Base-by-base conservation (phyloP, 768 basidiomycete species). In the Clitopilus hobsonii region DNA sequence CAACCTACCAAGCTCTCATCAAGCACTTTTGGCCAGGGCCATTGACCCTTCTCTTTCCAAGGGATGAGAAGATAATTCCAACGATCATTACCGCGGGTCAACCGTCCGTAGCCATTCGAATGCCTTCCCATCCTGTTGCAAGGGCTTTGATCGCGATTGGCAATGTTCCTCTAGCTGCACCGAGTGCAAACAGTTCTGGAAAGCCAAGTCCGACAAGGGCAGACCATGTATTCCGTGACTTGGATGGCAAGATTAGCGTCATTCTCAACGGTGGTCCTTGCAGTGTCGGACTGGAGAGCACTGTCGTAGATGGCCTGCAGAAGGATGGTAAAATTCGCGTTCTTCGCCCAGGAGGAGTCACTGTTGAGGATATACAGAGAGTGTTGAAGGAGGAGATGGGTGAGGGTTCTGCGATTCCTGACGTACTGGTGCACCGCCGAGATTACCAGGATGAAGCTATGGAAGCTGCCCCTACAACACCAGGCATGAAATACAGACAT, bases 401-500 rank as follows among this genome's bases (percentile, higher is more conserved):
- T 45, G 67, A 68, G 26, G 53, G 59, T 41, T 56, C 52, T 30
- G 59, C 62, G 10, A 64, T 74, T n/a, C 85, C 86, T 2, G 73
- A 70, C 14, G 87, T 93, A 25, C 75, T 94, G 53, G 91, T 94
- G 11, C 88, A 93, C 65, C 77, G 80, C 52, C 82, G 91, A 11
- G 91, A 96, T 67, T 95, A 86, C 64, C 61, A 71, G 27, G 89
- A 90, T 63, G 75, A 81, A 32, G 69, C 68, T n/a, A 74, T 89
- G 55, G 91, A 93, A 67, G 74, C 76, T 32, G 81, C 85, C 0
- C 97, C 97, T 7, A 94, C 93, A 6, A 98, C 97, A 0, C 97
- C 97, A 1, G 97, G 97, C 27, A 97, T 98, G 95, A 99, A 99
- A 72, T 99, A 99, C 69, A 83, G 88, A 51, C 97, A 99, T 71